Evolutionary conservation across 768 basidiomycete species (phyloP).

Genomic region (Chiua virens): DNA sequence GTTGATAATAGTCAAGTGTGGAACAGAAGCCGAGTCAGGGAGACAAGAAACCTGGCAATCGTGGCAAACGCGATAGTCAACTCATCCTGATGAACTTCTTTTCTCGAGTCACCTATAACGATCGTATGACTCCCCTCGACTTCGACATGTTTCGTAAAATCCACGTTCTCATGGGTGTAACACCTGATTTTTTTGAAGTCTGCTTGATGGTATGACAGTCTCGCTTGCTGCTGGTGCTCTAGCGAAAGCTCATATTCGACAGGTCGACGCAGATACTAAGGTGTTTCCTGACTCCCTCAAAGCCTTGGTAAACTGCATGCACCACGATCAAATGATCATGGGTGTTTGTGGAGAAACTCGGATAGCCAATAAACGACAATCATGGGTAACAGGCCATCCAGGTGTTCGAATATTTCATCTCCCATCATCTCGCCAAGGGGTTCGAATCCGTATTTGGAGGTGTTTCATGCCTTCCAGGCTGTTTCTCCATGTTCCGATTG

Average conservation of each 20-base stretch:
- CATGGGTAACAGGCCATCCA: constrained; percentile 99
- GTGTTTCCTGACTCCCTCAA: constrained; percentile 89
- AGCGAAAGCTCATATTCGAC: constrained; percentile 13
- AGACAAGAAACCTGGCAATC: constrained; percentile 95
- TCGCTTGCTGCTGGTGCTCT: background rate
- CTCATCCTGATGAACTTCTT: constrained; percentile 99
- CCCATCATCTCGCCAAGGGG: constrained; percentile 96
- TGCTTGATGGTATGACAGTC: constrained; percentile 81
- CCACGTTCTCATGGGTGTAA: constrained; percentile 96
- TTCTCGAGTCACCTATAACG: constrained; percentile 98
- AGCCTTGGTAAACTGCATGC: constrained; percentile 96
- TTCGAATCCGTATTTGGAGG: constrained; percentile 99
- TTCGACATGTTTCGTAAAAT: constrained; percentile 98
- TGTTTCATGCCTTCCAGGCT: constrained; percentile 98
- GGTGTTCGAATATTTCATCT: constrained; percentile 98
- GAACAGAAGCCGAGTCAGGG: constrained; percentile 80
- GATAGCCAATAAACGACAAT: constrained; percentile 96
- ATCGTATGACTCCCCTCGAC: constrained; percentile 96
- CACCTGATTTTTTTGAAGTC: constrained; percentile 98
- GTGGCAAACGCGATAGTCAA: constrained; percentile 98
- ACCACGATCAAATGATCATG: constrained; percentile 98
- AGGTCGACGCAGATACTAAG: constrained; percentile 99
- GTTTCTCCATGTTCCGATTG: constrained; percentile 99
- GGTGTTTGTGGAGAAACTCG: constrained; percentile 98
- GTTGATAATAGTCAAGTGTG: constrained; percentile 94